Evolutionary conservation across 139 green algal genomes (phyloP).

Genomic region (Micractinium sp.): DNA sequence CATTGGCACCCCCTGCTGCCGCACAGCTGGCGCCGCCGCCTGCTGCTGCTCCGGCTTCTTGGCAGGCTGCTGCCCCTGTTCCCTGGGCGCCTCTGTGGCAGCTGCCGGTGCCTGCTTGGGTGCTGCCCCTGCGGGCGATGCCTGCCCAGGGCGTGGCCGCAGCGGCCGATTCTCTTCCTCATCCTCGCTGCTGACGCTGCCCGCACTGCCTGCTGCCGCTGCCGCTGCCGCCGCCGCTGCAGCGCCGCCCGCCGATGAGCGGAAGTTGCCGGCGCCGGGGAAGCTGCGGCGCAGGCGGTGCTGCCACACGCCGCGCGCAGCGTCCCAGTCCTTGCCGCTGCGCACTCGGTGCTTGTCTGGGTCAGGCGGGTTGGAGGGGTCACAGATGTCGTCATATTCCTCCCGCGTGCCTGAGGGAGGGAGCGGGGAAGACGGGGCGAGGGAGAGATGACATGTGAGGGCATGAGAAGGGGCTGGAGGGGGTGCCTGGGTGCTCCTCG

Average conservation of each 20-base stretch:
- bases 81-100: not conserved
- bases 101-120: not conserved
- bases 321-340: slow-evolving; percentile 4
- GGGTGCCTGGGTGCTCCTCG: not conserved
- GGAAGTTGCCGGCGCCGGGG: slow-evolving; percentile 2
- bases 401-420: not conserved
- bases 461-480: not conserved
- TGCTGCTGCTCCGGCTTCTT: not conserved
- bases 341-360: slow-evolving; percentile 19
- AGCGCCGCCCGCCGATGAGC: not conserved
- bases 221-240: not conserved
- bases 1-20: not conserved
- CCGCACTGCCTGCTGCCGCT: not conserved
- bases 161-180: not conserved
- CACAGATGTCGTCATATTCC: slow-evolving; percentile 1
- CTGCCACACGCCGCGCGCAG: not conserved
- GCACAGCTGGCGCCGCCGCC: not conserved
- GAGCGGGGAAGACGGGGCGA: no score
- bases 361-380: not conserved
- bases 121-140: not conserved
- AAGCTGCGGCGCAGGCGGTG: not conserved
- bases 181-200: not conserved
- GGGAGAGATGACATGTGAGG: not conserved
- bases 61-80: not conserved
- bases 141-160: not conserved